Base-by-base conservation (phyloP, 805 yeast species). In the Metschnikowia reukaufii region DNA sequence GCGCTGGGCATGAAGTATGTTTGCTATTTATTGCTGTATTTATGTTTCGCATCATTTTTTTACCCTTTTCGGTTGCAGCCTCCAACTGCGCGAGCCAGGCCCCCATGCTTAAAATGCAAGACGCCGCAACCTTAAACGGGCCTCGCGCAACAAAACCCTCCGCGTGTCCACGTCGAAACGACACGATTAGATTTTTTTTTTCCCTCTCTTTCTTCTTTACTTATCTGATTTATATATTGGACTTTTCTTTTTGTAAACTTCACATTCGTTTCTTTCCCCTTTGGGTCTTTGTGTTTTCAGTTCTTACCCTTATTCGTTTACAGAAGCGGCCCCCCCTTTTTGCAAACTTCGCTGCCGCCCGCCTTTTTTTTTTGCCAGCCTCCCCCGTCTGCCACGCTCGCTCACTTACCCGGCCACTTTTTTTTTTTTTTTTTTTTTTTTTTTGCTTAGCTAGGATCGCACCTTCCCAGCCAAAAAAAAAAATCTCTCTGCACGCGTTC, bases 391-490 rank as follows among this genome's bases (percentile, higher is more conserved):
- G 27, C 9, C 38, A 35, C 38, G 18, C 25, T 18, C 16, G 6
- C 21, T 35, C 38, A 35, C 38, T 35, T 35, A 35, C 38, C 38
- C 38, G 38, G 38, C 38, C 27, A 33, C 13, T 20, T 15, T 20
- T n/a, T 19, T 10, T 4, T 20, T 12, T 35, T 20, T 35, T 20
- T 19, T 20, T 19, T 19, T 35, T 35, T 35, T 20, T 34, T 10
- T 19, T 19, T 21, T 13, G 38, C 9, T 35, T 21, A 9, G 9
- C 27, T 23, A 9, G 27, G 27, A 23, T 23, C 27, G 27, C 27
- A 23, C 9, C 9, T 23, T 23, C 27, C 9, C 27, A 23, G 27
- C 27, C 9, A 23, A 23, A 23, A 23, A 23, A 23, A 23, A 23
- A 23, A 23, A 9, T 23, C 27, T 23, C 27, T 23, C 27, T 23